phyloP scores from a whole-genome alignment of 2,329 filamentous ascomycete species.

The Tolypocladium ovalisporum region DNA sequence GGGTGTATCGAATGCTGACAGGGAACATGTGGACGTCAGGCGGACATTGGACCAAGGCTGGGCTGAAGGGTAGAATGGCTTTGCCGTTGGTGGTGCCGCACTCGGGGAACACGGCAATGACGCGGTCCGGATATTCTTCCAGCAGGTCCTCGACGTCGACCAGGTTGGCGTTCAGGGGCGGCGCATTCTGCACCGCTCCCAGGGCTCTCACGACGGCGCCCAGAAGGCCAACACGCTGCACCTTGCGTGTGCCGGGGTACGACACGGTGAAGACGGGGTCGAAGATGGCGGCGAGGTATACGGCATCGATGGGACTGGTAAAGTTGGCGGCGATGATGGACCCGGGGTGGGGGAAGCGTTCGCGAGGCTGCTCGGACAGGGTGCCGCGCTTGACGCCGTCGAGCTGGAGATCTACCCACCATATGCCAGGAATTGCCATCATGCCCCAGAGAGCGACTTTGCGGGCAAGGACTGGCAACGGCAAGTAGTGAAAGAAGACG shows the following conservation, averaged over 20 bases:
- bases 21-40: conserved; percentile 72
- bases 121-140: conserved; percentile 56
- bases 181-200: conserved; percentile 38
- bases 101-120: conserved; percentile 85
- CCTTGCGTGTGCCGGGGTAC: conserved; percentile 62
- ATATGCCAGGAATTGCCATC: conserved; percentile 81
- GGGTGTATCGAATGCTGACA: conserved; percentile 79
- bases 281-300: conserved; percentile 93
- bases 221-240: conserved; percentile 68
- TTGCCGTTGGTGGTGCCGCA: conserved; percentile 90
- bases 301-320: conserved; percentile 82
- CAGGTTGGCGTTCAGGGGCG: conserved; percentile 35
- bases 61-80: conserved; percentile 76
- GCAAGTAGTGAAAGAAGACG: conserved; percentile 70
- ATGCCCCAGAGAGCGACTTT: conserved; percentile 84
- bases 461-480: conserved; percentile 49
- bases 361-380: conserved; percentile 59
- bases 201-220: conserved; percentile 67
- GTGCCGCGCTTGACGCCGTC: conserved; percentile 92
- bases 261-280: conserved; percentile 87
- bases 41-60: conserved; percentile 59
- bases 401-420: conserved; percentile 98
- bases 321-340: conserved; percentile 84
- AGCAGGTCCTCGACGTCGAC: conserved; percentile 55
- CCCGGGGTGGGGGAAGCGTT: conserved; percentile 66